Evolutionary conservation across 768 basidiomycete species (phyloP), one percentile per base, ranked within the genome.

Genomic region (Cystobasidium tubakii): DNA sequence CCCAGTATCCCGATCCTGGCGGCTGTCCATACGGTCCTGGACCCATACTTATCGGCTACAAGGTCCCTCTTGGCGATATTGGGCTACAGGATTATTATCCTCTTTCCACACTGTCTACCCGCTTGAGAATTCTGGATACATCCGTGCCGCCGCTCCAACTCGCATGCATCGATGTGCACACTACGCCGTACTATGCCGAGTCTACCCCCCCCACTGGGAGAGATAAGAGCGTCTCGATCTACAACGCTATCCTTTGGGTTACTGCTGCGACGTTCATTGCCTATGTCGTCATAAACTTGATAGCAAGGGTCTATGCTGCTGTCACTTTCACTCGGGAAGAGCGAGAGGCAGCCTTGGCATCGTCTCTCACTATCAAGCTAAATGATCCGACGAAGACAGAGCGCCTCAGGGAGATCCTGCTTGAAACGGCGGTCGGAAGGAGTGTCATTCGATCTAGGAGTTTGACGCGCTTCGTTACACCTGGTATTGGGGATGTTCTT

Each of bases 401-500:
- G 79, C 90, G 90, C 81, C 87, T 87, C 9, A 91, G 93, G 6
- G 91, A 91, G 77, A 88, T 97, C 77, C 82, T 95, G 46, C 90
- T 92, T 23, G 94, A 93, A 82, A 92, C 93, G 0, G 87, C 95
- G 77, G 93, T 92, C 70, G 96, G 95, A 4, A 92, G 94, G 80
- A 86, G 90, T 43, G 84, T 98, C 43, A 87, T 91, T 1, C 86
- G 88, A 29, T 89, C 89, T 23, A 91, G 91, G 19, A 91, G 91
- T 0, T 84, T 98, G 66, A 85, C 96, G 83, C 84, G 94, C 65
- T 98, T 93, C 79, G 92, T 89, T 77, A 95, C 96, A 0, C 95
- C 96, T 1, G 91, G 92, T 6, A 83, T 94, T 82, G 85, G 93
- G 66, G 96, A 99, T 81, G 85, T 99, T 64, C 86, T 97, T 63